Evolutionary conservation across 306 rosid genomes (phyloP).

Genomic region (Arachis stenosperma): DNA sequence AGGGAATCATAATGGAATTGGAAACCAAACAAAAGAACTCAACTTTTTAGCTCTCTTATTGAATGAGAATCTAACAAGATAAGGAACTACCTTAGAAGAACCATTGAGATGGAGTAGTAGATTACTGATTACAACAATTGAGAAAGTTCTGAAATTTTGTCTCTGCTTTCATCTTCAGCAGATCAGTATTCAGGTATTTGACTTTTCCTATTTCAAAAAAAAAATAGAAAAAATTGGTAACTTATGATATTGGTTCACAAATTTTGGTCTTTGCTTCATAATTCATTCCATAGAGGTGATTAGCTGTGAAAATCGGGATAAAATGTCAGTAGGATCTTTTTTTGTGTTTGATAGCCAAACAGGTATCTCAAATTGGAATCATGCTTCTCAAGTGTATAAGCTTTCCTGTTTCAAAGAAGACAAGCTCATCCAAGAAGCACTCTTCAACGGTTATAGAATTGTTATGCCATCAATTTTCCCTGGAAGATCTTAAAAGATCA

Average conservation of each 20-base stretch:
- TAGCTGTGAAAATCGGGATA: background rate
- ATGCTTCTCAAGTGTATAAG: slow-evolving; percentile 7
- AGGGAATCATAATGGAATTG: no score
- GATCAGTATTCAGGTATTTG: background rate
- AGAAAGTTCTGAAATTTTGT: background rate
- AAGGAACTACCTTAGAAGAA: background rate
- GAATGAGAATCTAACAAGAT: background rate
- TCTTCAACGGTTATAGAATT: slow-evolving; percentile 21
- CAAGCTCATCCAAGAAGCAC: background rate
- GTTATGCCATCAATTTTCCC: slow-evolving; percentile 35
- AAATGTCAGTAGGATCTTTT: background rate
- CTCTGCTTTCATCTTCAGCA: slow-evolving; percentile 1
- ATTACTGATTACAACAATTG: background rate
- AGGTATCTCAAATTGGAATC: background rate
- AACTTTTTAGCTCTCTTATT: no score
- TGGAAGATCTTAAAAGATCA: slow-evolving; percentile 13
- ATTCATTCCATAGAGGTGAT: background rate
- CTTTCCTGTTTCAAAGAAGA: background rate
- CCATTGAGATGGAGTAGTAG: background rate
- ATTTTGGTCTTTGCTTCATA: background rate
- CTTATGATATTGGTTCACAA: no score
- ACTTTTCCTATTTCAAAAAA: background rate
- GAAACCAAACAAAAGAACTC: no score
- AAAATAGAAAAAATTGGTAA: no score
- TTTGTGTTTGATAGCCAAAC: background rate